A percentile compares a stretch with the other conserved stretches of the same genome.
phyloP scores from a whole-genome alignment of 306 rosid species.

The Vigna nakashimae region DNA sequence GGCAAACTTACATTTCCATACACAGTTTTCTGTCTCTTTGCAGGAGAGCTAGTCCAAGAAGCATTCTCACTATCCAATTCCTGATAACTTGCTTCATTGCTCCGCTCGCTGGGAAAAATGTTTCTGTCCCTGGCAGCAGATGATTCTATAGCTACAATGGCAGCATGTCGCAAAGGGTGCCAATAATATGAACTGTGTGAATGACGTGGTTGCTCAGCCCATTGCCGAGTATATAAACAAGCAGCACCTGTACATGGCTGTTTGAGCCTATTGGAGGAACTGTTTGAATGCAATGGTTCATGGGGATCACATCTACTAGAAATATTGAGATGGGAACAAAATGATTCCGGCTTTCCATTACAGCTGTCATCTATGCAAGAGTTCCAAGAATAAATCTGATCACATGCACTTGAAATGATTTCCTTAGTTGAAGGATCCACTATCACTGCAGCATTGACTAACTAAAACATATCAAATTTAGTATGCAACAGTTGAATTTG shows the following conservation, averaged over 20 bases:
- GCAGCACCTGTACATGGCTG: slow-evolving; percentile 49
- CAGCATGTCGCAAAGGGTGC: slow-evolving; percentile 89
- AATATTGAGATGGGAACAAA: slow-evolving; percentile 32
- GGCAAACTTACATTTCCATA: slow-evolving; percentile 58
- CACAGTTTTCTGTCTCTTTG: slow-evolving; percentile 71
- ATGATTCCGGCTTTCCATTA: slow-evolving; percentile 43
- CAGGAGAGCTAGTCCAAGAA: slow-evolving; percentile 51
- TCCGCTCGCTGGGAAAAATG: slow-evolving; percentile 57
- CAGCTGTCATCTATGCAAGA: slow-evolving; percentile 46
- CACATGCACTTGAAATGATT: slow-evolving; percentile 73
- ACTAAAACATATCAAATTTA: slow-evolving; percentile 51
- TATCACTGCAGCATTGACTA: slow-evolving; percentile 87
- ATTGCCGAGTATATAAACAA: slow-evolving; percentile 76
- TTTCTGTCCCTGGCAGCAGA: slow-evolving; percentile 82
- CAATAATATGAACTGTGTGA: slow-evolving; percentile 50
- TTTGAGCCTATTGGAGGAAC: slow-evolving; percentile 40
- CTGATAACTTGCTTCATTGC: slow-evolving; percentile 47
- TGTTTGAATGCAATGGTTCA: slow-evolving; percentile 38
- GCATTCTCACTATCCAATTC: slow-evolving; percentile 48
- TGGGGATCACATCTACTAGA: slow-evolving; percentile 43
- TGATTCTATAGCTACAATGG: slow-evolving; percentile 84
- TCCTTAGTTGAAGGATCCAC: slow-evolving; percentile 83
- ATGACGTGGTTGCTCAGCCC: slow-evolving; percentile 64
- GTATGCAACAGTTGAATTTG: slow-evolving; percentile 26
- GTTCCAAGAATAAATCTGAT: slow-evolving; percentile 62